A percentile compares a stretch with the other conserved stretches of the same genome.
These are phyloP conservation scores for Didymella exigua DNA, from an alignment of 2,329 filamentous ascomycete genomes.

Conservation along the genomic window DNA sequence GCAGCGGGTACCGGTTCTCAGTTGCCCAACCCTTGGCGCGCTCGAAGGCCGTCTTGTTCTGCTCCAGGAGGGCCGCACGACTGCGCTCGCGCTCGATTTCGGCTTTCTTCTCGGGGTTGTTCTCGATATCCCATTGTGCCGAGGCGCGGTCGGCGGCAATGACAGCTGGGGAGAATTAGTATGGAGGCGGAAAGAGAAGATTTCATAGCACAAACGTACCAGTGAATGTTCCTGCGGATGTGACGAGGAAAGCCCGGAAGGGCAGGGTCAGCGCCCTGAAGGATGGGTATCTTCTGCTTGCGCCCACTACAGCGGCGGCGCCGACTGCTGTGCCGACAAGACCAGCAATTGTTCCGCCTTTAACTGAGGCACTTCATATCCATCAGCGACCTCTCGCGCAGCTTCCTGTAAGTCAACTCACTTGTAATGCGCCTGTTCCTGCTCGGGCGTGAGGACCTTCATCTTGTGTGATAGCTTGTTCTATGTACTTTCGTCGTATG, in stretches of 20 bases:
- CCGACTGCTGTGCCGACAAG: conserved; percentile 70
- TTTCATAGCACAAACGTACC: conserved; percentile 51
- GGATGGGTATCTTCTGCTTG: conserved; percentile 72
- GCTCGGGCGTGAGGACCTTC: conserved; percentile 96
- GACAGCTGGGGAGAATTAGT: conserved; percentile 59
- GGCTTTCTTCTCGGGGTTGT: conserved; percentile 62
- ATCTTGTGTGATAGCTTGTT: conserved; percentile 56
- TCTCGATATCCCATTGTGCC: conserved; percentile 71
- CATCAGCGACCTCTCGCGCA: conserved; percentile 20
- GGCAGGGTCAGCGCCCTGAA: conserved; percentile 85
- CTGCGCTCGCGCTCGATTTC: conserved; percentile 37
- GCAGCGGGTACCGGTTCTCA: conserved; percentile 84
- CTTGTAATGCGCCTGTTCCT: conserved; percentile 85
- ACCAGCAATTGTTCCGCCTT: conserved; percentile 78
- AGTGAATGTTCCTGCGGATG: conserved; percentile 79
- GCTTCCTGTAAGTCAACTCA: conserved; percentile 40
- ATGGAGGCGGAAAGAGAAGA: background rate
- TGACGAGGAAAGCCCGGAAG: conserved; percentile 88
- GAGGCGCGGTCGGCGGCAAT: conserved; percentile 79
- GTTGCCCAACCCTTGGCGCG: conserved; percentile 74
- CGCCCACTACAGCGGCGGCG: conserved; percentile 68
- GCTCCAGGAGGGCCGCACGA: conserved; percentile 51
- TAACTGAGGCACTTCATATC: conserved; percentile 67
- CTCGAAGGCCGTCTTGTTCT: conserved; percentile 63
- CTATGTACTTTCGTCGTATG: background rate